Base-by-base conservation (phyloP, 305 asterid genomes). In the Fraxinus nigra region DNA sequence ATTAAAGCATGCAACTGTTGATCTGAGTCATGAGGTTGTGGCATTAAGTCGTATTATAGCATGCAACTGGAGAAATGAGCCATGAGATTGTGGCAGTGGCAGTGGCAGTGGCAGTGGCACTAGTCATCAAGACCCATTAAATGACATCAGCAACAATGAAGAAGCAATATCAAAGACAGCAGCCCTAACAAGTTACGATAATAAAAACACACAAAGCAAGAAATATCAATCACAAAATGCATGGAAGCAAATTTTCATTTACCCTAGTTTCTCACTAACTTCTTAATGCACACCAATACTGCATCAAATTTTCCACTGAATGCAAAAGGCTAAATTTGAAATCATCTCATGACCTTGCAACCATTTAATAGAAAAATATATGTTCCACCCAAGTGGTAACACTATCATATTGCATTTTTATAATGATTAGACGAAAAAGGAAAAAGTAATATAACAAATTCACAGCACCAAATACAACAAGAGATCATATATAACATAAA, bases 401-500 rank as follows among this genome's bases (percentile, higher is more conserved):
- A 11, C 28, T 28, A 67, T 67, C 74, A 67, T 67, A 67, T 67
- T 30, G 37, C 74, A 67, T 11, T 67, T 67, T 30, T 30, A 4
- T 67, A 30, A 67, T 67, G 34, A 30, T 67, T 28, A 20, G 35
- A 67, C 20, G 0, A 28, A 13, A 67, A 67, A 67, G 16, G 34
- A 9, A 20, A 61, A 61, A 61, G 32, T 61, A 18, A 67, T 28
- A 13, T 26, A 28, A 30, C 20, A 28, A 7, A 67, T 67, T 28
- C 74, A 67, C 22, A 63, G 34, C 72, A 63, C 72, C 72, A 38
- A 9, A 35, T 34, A 54, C 33, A 69, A 46, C 73, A 63, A 32
- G 59, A 40, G 78, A 56, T 75, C 18, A 33, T 18, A 78, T 82
- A 61, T 37, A 72, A 38, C 79, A 67, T 48, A 20, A 78, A 75